phyloP scores from a whole-genome alignment of 768 basidiomycete species.

The Hygrophoropsis aurantiaca region DNA sequence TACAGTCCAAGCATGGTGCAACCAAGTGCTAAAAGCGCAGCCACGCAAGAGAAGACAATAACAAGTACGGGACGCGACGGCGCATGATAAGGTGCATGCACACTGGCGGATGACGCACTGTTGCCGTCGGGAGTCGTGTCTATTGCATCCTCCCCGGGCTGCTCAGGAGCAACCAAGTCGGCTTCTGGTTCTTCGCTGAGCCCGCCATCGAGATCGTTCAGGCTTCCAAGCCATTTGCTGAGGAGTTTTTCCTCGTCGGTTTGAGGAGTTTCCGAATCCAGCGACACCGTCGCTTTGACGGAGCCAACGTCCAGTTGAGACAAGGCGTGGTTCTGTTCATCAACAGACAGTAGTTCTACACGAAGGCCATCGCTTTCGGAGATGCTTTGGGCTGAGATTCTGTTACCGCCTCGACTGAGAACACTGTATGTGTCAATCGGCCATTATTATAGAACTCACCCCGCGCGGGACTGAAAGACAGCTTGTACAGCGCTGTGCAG shows the following conservation, averaged over 20 bases:
- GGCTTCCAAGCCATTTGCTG: constrained; percentile 20
- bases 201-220: constrained; percentile 20
- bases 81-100: neutral
- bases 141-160: no score
- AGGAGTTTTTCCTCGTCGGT: constrained; percentile 26
- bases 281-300: constrained; percentile 29
- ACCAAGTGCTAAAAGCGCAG: constrained; percentile 20
- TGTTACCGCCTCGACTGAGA: neutral
- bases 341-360: constrained; percentile 29
- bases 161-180: neutral
- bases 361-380: constrained; percentile 17
- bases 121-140: no score
- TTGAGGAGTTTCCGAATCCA: constrained; percentile 13
- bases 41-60: constrained; percentile 24
- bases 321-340: constrained; percentile 30
- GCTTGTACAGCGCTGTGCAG: constrained; percentile 35
- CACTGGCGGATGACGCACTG: neutral
- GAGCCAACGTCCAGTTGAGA: constrained; percentile 25
- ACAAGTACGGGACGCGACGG: constrained; percentile 11
- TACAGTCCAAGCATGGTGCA: constrained; percentile 21
- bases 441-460: constrained; percentile 27
- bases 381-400: neutral
- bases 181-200: neutral
- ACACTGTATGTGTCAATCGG: neutral
- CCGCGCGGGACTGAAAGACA: constrained; percentile 33